Evolutionary conservation across 768 basidiomycete species (phyloP).

Genomic region (Flagelloscypha sp.): DNA sequence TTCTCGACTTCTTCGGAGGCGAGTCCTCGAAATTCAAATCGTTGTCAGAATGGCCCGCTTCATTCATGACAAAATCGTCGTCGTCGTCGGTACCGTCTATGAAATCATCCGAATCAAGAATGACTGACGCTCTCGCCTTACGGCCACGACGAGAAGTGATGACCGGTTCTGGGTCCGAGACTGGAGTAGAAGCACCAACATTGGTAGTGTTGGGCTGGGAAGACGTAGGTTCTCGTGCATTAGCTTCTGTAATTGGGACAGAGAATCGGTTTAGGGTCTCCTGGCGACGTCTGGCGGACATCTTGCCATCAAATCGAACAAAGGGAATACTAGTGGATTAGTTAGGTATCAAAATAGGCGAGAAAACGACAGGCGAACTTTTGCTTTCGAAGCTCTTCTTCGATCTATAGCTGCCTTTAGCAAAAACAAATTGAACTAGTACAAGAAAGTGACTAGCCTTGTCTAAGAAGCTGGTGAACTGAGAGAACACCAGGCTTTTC

Average conservation of each 20-base stretch:
- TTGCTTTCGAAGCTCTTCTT: slow-evolving; percentile 53
- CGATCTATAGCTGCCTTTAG: slow-evolving; percentile 41
- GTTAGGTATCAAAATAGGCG: background rate
- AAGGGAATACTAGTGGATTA: slow-evolving; percentile 49
- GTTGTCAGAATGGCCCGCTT: slow-evolving; percentile 13
- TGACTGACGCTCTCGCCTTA: slow-evolving; percentile 1
- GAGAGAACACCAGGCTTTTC: slow-evolving; percentile 84
- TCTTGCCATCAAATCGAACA: slow-evolving; percentile 77
- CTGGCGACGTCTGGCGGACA: slow-evolving; percentile 74
- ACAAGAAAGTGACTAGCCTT: slow-evolving; percentile 37
- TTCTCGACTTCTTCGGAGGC: slow-evolving; percentile 22
- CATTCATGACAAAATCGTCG: slow-evolving; percentile 25
- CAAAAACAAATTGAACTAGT: background rate
- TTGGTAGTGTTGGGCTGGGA: too few relatives aligned
- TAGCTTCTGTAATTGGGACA: slow-evolving; percentile 44
- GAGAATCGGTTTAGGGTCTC: slow-evolving; percentile 71
- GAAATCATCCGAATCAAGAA: slow-evolving; percentile 9
- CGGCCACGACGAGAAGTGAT: too few relatives aligned
- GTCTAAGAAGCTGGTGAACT: slow-evolving; percentile 81
- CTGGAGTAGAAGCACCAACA: too few relatives aligned
- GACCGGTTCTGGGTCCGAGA: too few relatives aligned
- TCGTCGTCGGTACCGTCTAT: slow-evolving; percentile 20
- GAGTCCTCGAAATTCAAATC: slow-evolving; percentile 22
- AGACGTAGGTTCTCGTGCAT: too few relatives aligned
- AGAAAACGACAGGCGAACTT: slow-evolving; percentile 32